Evolutionary conservation across 495 filamentous ascomycete genomes (phyloP).

Genomic region (Penicillium pancosmium): DNA sequence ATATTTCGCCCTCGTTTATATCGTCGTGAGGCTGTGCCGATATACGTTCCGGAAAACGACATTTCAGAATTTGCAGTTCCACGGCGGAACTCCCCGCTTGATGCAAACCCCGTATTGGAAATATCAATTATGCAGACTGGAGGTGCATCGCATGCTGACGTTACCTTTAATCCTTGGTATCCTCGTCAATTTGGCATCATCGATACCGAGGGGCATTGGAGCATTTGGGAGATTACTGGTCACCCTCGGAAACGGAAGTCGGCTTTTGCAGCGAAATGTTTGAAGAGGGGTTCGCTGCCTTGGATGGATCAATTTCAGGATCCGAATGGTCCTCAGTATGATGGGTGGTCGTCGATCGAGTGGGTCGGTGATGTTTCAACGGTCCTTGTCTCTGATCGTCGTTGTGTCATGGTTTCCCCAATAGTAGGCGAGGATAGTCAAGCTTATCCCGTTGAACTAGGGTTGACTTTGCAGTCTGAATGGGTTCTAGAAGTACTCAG

Average conservation of each 20-base stretch:
- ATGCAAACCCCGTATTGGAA: conserved; percentile 61
- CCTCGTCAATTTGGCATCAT: conserved; percentile 70
- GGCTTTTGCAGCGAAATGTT: conserved; percentile 25
- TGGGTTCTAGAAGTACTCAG: conserved; percentile 59
- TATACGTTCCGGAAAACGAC: conserved; percentile 27
- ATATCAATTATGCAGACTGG: conserved; percentile 58
- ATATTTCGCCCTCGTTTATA: conserved; percentile 62
- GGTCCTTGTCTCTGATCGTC: conserved; percentile 50
- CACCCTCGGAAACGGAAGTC: conserved; percentile 34
- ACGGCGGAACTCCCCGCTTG: conserved; percentile 54
- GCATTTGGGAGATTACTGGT: conserved; percentile 68
- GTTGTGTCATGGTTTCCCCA: conserved; percentile 43
- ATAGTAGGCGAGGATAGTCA: conserved; percentile 22
- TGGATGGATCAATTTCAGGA: conserved; percentile 27
- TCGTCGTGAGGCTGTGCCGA: conserved; percentile 32
- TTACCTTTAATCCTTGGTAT: conserved; percentile 78
- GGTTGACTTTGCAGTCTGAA: conserved; percentile 39
- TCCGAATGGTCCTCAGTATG: conserved; percentile 31
- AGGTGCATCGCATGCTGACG: conserved; percentile 65
- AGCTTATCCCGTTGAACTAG: conserved; percentile 38
- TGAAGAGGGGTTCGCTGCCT: conserved; percentile 35
- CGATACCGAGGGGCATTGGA: conserved; percentile 75
- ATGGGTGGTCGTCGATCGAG: conserved; percentile 56
- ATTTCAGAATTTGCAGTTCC: conserved; percentile 12
- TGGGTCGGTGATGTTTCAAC: conserved; percentile 51